Evolutionary conservation across 169 alveolate species (phyloP).

Genomic region (Amoebophrya sp.): DNA sequence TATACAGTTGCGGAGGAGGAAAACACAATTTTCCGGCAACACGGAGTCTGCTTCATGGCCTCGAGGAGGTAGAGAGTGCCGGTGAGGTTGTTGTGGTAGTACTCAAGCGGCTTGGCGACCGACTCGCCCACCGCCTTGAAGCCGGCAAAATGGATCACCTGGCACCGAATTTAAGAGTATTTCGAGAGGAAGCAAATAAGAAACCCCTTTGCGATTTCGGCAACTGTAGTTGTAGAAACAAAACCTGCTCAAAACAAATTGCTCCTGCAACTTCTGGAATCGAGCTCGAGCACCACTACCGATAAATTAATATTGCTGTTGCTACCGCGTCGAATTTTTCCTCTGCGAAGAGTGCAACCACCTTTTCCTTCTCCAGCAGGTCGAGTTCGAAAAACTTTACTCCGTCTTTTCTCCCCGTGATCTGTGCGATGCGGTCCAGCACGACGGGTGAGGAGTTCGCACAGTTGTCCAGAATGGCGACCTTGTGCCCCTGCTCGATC

Average conservation of each 20-base stretch:
- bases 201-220: too few relatives aligned
- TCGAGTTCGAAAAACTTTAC: neutral
- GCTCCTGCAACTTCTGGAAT: constrained; percentile 5
- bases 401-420: neutral
- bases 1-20: constrained; percentile 80
- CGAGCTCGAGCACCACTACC: neutral
- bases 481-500: constrained; percentile 42
- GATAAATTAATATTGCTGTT: too few relatives aligned
- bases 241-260: neutral
- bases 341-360: neutral
- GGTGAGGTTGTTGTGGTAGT: constrained; percentile 71
- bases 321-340: neutral
- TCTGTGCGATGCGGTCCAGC: neutral
- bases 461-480: constrained; percentile 62
- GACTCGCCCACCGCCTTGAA: constrained; percentile 80
- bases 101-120: constrained; percentile 65
- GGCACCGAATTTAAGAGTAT: constrained; percentile 30
- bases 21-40: constrained; percentile 58
- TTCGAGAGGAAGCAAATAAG: too few relatives aligned
- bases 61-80: constrained; percentile 62
- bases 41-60: constrained; percentile 49
- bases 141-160: constrained; percentile 81
- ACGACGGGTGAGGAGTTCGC: constrained; percentile 35
- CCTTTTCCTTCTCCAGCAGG: neutral
- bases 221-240: too few relatives aligned